phyloP scores from a whole-genome alignment of 305 asterid species.

The Vinca major region DNA sequence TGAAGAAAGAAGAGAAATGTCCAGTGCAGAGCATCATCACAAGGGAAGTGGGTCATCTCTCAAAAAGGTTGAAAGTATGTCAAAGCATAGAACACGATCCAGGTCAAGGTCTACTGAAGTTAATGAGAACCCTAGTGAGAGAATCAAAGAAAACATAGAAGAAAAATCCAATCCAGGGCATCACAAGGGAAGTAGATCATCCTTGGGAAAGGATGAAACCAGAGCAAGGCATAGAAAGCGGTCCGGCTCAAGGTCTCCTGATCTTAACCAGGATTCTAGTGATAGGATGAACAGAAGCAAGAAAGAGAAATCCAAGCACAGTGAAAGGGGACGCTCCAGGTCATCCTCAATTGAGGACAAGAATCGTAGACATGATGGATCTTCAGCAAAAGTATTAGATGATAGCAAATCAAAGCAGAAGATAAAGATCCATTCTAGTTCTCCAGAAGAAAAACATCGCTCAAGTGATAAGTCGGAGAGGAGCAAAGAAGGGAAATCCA shows the following conservation, averaged over 20 bases:
- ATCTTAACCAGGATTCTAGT: conserved; percentile 29
- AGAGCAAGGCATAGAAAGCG: conserved; percentile 53
- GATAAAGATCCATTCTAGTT: conserved; percentile 51
- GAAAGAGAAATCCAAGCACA: conserved; percentile 43
- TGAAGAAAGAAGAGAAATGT: no score
- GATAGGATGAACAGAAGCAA: conserved; percentile 29
- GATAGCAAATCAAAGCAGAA: conserved; percentile 46
- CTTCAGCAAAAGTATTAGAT: conserved; percentile 38
- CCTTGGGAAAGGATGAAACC: conserved; percentile 50
- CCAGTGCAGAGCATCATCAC: conserved; percentile 7
- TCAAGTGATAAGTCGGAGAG: conserved; percentile 42
- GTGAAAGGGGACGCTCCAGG: conserved; percentile 43
- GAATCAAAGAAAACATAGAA: conserved; percentile 24
- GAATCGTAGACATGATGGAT: conserved; percentile 21
- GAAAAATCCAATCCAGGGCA: conserved; percentile 38
- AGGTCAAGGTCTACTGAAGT: conserved; percentile 65
- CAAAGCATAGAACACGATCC: conserved; percentile 53
- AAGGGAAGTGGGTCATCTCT: conserved; percentile 11
- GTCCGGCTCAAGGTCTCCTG: conserved; percentile 68
- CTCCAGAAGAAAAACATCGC: conserved; percentile 47
- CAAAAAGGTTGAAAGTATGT: conserved; percentile 47
- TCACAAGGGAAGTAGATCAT: conserved; percentile 49
- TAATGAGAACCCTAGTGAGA: conserved; percentile 41
- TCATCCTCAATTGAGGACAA: conserved; percentile 47
- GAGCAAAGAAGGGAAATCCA: conserved; percentile 55